Base-by-base conservation (phyloP, 1,284 basidiomycete genomes). In the Cystobasidium pallidum region DNA sequence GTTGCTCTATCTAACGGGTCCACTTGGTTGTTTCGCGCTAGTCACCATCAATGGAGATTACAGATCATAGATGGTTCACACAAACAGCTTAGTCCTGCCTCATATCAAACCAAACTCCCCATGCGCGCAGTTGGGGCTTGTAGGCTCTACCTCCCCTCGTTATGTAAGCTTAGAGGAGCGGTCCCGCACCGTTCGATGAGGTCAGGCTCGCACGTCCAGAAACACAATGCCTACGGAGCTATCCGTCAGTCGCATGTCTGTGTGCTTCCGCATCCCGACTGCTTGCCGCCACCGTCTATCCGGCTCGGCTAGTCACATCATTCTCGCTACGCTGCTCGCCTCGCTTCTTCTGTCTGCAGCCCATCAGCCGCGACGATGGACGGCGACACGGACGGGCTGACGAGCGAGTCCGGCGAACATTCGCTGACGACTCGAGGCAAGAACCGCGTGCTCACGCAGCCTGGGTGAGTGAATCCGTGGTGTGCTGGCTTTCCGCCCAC, bases 41-140 rank as follows among this genome's bases (percentile, higher is more conserved):
- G 58, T 74, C 54, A 58, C 63, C 3, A 74, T 74, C 64, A 74
- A 74, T 41, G 73, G 66, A 45, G 67, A 70, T 41, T 74, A 74
- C 34, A 51, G 73, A 30, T 72, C 68, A 26, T 74, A 62, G 51
- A 19, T 52, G 7, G 19, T 15, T 3, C n/a, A 19, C 24, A 34
- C 26, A 34, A 36, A 30, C 17, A 3, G 49, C 11, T 19, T 11
- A 17, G 43, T 19, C 11, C 43, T 45, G 43, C 43, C 36, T 39
- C 36, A 6, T 39, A 6, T 6, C 13, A 39, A 39, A 39, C 6
- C 13, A 13, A 13, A 39, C 7, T 39, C 36, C 13, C 13, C 6
- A 6, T 39, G 36, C 36, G 36, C n/a, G n/a, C n/a, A n/a, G n/a
- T n/a, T 39, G 36, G 36, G 6, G 36, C 36, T 39, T 39, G 6